These are phyloP conservation scores for Xylariaceae sp. DNA, from an alignment of 2,329 filamentous ascomycete genomes.

Conservation along the genomic window DNA sequence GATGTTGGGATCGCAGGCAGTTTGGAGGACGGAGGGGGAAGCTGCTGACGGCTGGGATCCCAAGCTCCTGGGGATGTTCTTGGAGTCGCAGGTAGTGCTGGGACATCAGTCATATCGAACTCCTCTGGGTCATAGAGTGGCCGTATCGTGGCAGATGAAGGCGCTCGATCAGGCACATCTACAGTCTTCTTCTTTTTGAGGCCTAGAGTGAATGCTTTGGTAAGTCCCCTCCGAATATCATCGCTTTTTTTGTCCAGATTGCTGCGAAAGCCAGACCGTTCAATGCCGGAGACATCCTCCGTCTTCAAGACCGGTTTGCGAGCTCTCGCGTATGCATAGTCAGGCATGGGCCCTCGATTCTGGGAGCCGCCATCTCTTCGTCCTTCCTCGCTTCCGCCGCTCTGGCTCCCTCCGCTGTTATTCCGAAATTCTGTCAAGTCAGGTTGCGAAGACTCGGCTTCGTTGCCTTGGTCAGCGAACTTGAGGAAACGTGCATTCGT, in stretches of 20 bases:
- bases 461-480: conserved; percentile 39
- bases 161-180: conserved; percentile 30
- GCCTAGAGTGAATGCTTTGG: conserved; percentile 50
- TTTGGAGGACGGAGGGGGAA: conserved; percentile 42
- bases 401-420: conserved; percentile 35
- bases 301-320: conserved; percentile 43
- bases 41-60: conserved; percentile 23
- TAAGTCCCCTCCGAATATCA: conserved; percentile 49
- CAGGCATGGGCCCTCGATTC: conserved; percentile 34
- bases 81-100: conserved; percentile 19
- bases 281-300: conserved; percentile 51
- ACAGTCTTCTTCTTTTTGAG: conserved; percentile 40
- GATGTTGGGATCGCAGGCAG: conserved; percentile 40
- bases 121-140: conserved; percentile 19
- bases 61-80: conserved; percentile 18
- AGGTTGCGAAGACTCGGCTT: conserved; percentile 26
- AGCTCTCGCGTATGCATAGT: conserved; percentile 41
- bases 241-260: conserved; percentile 54
- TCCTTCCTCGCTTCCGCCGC: conserved; percentile 35
- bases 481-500: conserved; percentile 43
- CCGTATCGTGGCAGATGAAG: conserved; percentile 37
- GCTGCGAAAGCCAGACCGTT: conserved; percentile 50
- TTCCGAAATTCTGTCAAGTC: conserved; percentile 24
- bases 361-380: conserved; percentile 27
- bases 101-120: conserved; percentile 22